Percentiles rank a stretch among this genome's conserved stretches.
These are phyloP conservation scores for Gastrodia elata DNA, from an alignment of 106 monocot genomes.

Conservation along the genomic window DNA sequence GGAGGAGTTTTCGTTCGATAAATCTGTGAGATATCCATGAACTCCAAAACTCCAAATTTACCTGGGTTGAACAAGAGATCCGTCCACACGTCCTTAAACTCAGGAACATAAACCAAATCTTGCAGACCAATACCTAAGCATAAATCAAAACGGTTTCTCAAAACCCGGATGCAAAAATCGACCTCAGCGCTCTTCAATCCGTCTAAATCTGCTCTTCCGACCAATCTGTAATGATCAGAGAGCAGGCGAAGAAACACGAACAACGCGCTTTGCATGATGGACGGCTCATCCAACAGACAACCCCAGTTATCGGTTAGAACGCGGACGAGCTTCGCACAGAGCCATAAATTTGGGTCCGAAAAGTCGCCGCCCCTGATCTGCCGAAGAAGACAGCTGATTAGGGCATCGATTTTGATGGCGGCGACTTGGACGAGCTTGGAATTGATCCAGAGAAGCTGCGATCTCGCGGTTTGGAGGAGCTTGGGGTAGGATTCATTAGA, in stretches of 20 bases:
- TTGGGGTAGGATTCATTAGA: conserved; percentile 23
- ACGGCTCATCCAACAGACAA: conserved; percentile 36
- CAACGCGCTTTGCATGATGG: conserved; percentile 30
- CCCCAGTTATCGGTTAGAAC: conserved; percentile 34
- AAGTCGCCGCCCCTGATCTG: conserved; percentile 50
- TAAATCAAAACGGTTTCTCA: conserved; percentile 45
- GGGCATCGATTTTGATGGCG: conserved; percentile 22
- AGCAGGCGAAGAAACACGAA: conserved; percentile 62
- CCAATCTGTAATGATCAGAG: conserved; percentile 55
- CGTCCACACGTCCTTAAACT: conserved; percentile 58
- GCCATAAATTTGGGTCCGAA: conserved; percentile 33
- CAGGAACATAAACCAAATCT: conserved; percentile 52
- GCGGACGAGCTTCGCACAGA: conserved; percentile 26
- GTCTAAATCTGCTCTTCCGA: conserved; percentile 19
- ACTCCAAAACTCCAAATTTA: conserved; percentile 28
- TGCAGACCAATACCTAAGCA: conserved; percentile 62
- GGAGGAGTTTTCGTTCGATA: conserved; percentile 35
- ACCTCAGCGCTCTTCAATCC: conserved; percentile 48
- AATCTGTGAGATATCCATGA: conserved; percentile 44
- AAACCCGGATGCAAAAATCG: conserved; percentile 40
- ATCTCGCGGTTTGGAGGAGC: conserved; percentile 26
- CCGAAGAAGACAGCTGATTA: conserved; percentile 44
- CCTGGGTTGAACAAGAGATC: conserved; percentile 39
- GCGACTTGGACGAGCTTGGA: conserved; percentile 17
- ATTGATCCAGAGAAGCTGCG: conserved; percentile 37